Evolutionary conservation across 371 early-diverging fungal genomes (phyloP).

Genomic region (Lichtheimia ornata): DNA sequence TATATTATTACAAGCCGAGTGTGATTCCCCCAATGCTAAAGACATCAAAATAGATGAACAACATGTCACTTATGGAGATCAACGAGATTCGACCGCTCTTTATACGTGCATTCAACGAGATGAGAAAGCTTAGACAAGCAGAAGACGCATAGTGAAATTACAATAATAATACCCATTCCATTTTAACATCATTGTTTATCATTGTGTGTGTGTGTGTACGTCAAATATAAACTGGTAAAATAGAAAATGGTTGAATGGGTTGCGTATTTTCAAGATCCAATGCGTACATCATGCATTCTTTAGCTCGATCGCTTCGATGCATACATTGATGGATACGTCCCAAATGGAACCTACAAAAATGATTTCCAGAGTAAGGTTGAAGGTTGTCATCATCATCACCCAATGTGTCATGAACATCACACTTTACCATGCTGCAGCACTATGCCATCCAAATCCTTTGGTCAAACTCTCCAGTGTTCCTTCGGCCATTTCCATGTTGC

Average conservation of each 20-base stretch:
- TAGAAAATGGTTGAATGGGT: slow-evolving; percentile 63
- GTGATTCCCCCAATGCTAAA: no score
- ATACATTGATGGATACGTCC: slow-evolving; percentile 58
- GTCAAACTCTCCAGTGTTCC: slow-evolving; percentile 56
- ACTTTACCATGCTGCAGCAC: slow-evolving; percentile 67
- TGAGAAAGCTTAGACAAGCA: slow-evolving; percentile 46
- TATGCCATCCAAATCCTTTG: slow-evolving; percentile 63
- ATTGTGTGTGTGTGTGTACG: background rate
- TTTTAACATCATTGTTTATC: background rate
- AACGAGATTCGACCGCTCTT: slow-evolving; percentile 90
- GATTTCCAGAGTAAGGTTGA: background rate
- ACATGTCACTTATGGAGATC: slow-evolving; percentile 82
- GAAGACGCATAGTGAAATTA: background rate
- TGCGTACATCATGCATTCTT: slow-evolving; percentile 72
- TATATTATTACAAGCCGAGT: slow-evolving; percentile 27
- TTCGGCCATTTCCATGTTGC: slow-evolving; percentile 55
- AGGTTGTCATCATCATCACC: no score
- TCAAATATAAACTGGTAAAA: slow-evolving; percentile 43
- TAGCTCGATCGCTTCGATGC: slow-evolving; percentile 56
- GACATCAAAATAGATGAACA: slow-evolving; percentile 62
- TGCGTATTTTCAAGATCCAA: slow-evolving; percentile 67
- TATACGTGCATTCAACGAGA: slow-evolving; percentile 72
- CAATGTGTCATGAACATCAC: background rate
- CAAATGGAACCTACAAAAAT: slow-evolving; percentile 56
- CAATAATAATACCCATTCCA: no score